Percentiles rank a stretch among this genome's conserved stretches.
Evolutionary conservation across 108 stramenopile species (phyloP).

Genomic region (Cyclotella sp.): DNA sequence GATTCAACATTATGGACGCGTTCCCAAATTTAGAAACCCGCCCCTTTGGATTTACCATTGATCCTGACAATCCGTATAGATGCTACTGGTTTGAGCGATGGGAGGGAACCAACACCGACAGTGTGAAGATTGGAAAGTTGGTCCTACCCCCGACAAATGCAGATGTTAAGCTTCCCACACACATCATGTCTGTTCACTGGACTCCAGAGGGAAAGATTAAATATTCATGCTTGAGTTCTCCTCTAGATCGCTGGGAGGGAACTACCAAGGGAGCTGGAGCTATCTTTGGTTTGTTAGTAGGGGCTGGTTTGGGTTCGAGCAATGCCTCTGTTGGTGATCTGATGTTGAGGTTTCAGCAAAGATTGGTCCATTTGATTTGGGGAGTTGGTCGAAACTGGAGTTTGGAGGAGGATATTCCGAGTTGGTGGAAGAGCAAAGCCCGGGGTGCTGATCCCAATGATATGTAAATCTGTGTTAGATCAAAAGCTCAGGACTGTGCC

Average conservation of each 20-base stretch:
- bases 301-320: conserved; percentile 24
- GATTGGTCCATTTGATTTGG: conserved; percentile 33
- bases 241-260: conserved; percentile 59
- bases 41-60: conserved; percentile 56
- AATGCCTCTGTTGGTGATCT: conserved; percentile 42
- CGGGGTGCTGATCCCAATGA: conserved; percentile 59
- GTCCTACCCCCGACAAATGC: conserved; percentile 28
- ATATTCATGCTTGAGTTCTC: conserved; percentile 34
- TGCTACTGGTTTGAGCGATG: conserved; percentile 59
- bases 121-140: conserved; percentile 21
- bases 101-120: conserved; percentile 44
- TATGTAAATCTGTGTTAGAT: background rate
- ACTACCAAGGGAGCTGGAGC: conserved; percentile 47
- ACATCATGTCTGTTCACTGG: conserved; percentile 42
- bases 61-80: conserved; percentile 63
- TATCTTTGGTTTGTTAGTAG: conserved; percentile 47
- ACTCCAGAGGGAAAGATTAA: conserved; percentile 52
- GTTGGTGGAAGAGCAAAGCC: conserved; percentile 61
- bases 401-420: conserved; percentile 59
- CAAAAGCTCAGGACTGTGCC: background rate
- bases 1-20: conserved; percentile 44
- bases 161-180: conserved; percentile 33
- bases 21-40: conserved; percentile 44
- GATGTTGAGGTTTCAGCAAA: conserved; percentile 51
- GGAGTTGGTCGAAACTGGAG: conserved; percentile 48